A percentile compares a stretch with the other conserved stretches of the same genome.
Conservation (phyloP, 768 basidiomycete species). For the Rhizopogon salebrosus region DNA sequence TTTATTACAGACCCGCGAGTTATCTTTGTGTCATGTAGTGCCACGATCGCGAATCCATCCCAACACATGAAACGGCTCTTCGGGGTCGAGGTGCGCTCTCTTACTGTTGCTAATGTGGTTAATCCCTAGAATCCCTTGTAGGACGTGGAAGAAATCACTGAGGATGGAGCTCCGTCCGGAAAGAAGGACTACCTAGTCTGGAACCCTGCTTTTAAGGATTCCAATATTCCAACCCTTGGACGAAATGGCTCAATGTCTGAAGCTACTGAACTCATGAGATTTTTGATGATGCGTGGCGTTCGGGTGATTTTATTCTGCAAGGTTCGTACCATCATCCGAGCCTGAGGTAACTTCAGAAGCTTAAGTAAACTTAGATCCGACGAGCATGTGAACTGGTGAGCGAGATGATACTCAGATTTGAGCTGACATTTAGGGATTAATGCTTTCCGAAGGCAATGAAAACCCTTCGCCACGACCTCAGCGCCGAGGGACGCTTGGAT, state of each 20-base stretch:
- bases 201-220: conserved; percentile 60
- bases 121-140: conserved; percentile 11
- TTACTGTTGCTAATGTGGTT: neutral
- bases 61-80: conserved; percentile 76
- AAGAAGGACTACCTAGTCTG: conserved; percentile 78
- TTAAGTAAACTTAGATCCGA: conserved; percentile 46
- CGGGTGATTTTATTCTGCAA: conserved; percentile 88
- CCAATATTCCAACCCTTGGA: conserved; percentile 47
- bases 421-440: neutral
- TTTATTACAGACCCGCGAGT: conserved; percentile 38
- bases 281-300: conserved; percentile 76
- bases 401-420: neutral
- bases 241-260: conserved; percentile 58
- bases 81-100: conserved; percentile 42
- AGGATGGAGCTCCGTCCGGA: conserved; percentile 82
- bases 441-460: conserved; percentile 65
- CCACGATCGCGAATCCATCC: conserved; percentile 74
- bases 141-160: conserved; percentile 62
- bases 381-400: conserved; percentile 78
- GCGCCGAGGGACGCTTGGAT: conserved; percentile 70
- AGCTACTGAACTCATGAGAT: conserved; percentile 68
- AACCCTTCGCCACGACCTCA: conserved; percentile 62
- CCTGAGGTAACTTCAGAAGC: neutral
- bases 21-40: conserved; percentile 81
- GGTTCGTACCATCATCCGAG: conserved; percentile 30